Evolutionary conservation across 345 rosid genomes (phyloP), one percentile per base, ranked within the genome.

Genomic region (Eutrema heterophyllum): DNA sequence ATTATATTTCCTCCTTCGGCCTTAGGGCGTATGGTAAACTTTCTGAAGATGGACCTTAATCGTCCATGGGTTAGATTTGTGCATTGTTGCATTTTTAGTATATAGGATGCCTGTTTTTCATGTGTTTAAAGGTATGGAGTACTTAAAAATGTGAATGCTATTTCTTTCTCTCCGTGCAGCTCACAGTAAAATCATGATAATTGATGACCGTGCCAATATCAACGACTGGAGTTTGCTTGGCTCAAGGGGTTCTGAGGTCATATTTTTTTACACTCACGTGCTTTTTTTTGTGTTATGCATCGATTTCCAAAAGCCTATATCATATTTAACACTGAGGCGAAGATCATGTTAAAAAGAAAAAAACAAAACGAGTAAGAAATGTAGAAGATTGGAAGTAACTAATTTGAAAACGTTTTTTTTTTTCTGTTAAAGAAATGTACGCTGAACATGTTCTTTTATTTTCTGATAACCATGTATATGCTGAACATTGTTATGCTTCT

Each of bases 1-100:
- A 90, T 67, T 92, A 86, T 83, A 90, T 96, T 55, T 92, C 99
- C 77, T 96, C 92, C 78, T 92, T 88, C 49, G 96, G 98, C 77
- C 98, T 96, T 39, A 85, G 99, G 85, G 71, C 93, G 71, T 80
- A 90, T 67, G 97, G 95, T 62, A 83, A 66, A 84, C 94, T 96
- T 79, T 92, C 81, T 79, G 85, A 89, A 56, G 96, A 82, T 67
- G 97, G 3, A 27, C 2, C 29, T 27, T 1, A 1, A 27, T 27
- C 29, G 29, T 27, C 29, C 29, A 27, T 27, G 29, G 29, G 41
- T n/a, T 41, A 55, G 2, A 45, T 59, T 46, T 74, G 58, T 7
- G 14, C 40, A 59, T 68, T 63, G 29, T 27, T 27, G 29, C 29
- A 3, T 27, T 27, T 27, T 27, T 27, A 27, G 29, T 27, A 3